These are phyloP conservation scores for Podaxis pistillaris DNA, from an alignment of 768 basidiomycete species.

Conservation along the genomic window DNA sequence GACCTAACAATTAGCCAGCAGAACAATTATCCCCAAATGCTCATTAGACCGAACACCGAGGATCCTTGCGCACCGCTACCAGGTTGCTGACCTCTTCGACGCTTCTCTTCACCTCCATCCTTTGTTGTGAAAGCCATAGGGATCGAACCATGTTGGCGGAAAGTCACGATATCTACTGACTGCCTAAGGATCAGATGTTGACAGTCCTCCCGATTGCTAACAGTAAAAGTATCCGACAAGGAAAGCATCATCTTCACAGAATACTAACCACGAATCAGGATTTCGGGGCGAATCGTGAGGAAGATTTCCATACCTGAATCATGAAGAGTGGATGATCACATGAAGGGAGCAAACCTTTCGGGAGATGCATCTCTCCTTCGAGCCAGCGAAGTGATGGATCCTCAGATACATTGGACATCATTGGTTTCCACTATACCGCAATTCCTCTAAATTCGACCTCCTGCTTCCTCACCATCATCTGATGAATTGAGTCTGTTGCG, in stretches of 20 bases:
- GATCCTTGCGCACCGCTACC: not conserved
- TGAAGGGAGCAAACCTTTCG: slow-evolving; percentile 16
- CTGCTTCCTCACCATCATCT: slow-evolving; percentile 4
- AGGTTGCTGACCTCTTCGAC: not conserved
- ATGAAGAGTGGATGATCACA: slow-evolving; percentile 13
- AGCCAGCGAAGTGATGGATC: slow-evolving; percentile 10
- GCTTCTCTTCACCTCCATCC: not conserved
- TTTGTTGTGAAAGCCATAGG: slow-evolving; percentile 10
- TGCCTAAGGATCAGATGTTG: not conserved
- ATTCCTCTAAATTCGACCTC: not conserved
- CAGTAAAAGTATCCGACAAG: not conserved
- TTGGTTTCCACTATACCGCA: slow-evolving; percentile 19
- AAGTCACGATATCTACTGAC: slow-evolving; percentile 16
- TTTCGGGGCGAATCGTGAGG: not conserved
- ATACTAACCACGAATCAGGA: slow-evolving; percentile 12
- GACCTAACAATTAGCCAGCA: too few relatives aligned
- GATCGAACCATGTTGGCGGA: slow-evolving; percentile 13
- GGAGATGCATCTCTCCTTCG: slow-evolving; percentile 22
- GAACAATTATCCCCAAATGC: not conserved
- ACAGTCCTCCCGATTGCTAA: not conserved
- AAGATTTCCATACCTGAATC: slow-evolving; percentile 15
- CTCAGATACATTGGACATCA: slow-evolving; percentile 8
- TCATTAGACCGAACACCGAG: not conserved
- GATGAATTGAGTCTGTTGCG: not conserved
- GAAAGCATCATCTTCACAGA: slow-evolving; percentile 15